These are phyloP conservation scores for Stramenopiles sp. DNA, from an alignment of 352 stramenopile genomes.

Conservation along the genomic window DNA sequence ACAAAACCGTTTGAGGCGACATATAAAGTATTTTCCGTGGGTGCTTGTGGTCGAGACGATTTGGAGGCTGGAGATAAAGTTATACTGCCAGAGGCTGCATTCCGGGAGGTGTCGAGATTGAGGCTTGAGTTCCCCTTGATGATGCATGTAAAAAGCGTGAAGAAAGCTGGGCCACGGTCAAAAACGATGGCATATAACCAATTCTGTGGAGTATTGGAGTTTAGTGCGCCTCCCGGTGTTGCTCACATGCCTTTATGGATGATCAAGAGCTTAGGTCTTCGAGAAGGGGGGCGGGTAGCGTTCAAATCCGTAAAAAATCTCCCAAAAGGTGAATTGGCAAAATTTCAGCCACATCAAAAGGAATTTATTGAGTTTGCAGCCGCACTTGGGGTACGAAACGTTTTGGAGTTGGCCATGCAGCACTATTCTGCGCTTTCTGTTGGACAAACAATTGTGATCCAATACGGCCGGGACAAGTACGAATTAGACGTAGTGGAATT, in stretches of 20 bases:
- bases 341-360: slow-evolving; percentile 8
- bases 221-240: slow-evolving; percentile 6
- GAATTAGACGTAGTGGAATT: slow-evolving; percentile 3
- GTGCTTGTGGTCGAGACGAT: background rate
- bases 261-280: background rate
- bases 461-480: slow-evolving; percentile 3
- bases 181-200: background rate
- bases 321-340: slow-evolving; percentile 4
- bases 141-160: background rate
- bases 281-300: background rate
- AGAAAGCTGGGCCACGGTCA: background rate
- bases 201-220: slow-evolving; percentile 3
- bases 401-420: slow-evolving; percentile 3
- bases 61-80: slow-evolving; percentile 8
- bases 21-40: slow-evolving; percentile 12
- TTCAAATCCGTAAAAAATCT: slow-evolving; percentile 11
- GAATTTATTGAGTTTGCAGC: slow-evolving; percentile 11
- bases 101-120: background rate
- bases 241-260: slow-evolving; percentile 9
- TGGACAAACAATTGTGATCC: slow-evolving; percentile 8
- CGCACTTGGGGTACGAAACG: background rate
- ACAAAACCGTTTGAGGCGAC: slow-evolving; percentile 10
- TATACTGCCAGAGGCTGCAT: slow-evolving; percentile 6
- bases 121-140: background rate
- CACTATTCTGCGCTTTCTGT: slow-evolving; percentile 7